Conservation (phyloP, 2,329 filamentous ascomycete species). For the Stagonosporopsis chrysanthemi region DNA sequence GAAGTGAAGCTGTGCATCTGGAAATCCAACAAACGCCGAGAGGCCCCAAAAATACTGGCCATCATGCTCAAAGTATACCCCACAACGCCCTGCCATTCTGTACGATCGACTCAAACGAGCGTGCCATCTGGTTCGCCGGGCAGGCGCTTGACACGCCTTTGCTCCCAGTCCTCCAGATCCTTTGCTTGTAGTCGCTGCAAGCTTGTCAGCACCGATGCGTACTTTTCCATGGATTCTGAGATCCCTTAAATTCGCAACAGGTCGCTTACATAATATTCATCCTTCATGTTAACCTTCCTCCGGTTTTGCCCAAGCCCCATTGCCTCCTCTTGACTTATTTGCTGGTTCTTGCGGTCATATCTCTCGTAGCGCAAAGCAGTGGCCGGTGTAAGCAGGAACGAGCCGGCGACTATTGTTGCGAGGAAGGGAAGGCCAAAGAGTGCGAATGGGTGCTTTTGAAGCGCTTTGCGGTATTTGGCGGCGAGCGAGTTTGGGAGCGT, state of each 20-base stretch:
- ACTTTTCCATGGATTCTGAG: not conserved
- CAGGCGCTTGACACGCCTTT: conserved; percentile 89
- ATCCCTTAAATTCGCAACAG: not conserved
- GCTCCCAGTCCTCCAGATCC: conserved; percentile 95
- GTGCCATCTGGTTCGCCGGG: conserved; percentile 90
- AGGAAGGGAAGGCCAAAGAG: conserved; percentile 96
- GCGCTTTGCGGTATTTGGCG: conserved; percentile 75
- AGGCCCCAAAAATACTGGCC: conserved; percentile 5
- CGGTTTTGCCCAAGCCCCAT: conserved; percentile 77
- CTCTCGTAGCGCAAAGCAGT: conserved; percentile 93
- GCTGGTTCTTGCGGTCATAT: conserved; percentile 86
- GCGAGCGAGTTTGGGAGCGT: conserved; percentile 70
- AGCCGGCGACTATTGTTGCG: conserved; percentile 85
- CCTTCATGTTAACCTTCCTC: conserved; percentile 79
- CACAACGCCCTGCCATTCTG: conserved; percentile 7
- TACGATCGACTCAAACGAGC: conserved; percentile 52
- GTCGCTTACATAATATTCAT: conserved; percentile 81
- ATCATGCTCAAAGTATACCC: conserved; percentile 1
- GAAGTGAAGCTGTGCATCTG: not conserved
- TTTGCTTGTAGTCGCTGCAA: conserved; percentile 79
- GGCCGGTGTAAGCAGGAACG: conserved; percentile 92
- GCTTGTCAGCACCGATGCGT: conserved; percentile 20
- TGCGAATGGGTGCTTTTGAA: conserved; percentile 83
- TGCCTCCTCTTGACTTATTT: conserved; percentile 85
- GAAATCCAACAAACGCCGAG: not conserved